Evolutionary conservation across 2,329 filamentous ascomycete genomes (phyloP), one percentile per base, ranked within the genome.

Genomic region (Aspergillus persii): DNA sequence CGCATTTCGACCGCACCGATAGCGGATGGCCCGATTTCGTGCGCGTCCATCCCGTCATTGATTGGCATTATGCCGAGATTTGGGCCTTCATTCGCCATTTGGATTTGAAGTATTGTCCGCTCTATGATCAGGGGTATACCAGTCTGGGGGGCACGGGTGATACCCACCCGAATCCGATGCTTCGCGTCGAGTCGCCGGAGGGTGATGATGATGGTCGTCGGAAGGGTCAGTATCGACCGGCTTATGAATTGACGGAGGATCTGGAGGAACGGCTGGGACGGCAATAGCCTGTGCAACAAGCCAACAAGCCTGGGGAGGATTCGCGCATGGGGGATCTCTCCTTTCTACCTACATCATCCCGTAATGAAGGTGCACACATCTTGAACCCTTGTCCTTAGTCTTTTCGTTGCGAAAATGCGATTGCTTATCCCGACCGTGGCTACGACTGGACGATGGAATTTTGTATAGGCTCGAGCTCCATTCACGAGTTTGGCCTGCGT

Each of bases 1-100:
- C 84, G 44, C 86, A 90, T 76, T 98, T 98, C 72, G 91, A 96
- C 72, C 84, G 83, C 53, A 99, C 95, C 4, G 95, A 98, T 76
- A 81, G 84, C 39, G 92, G 89, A 2, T 99, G 95, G 95, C 95
- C 95, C 39, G 79, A 83, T 48, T 96, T 98, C 70, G 93, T 98
- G 88, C 86, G 95, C 59, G 83, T 98, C 61, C 92, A 99, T 76
- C 94, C 95, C 0, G 90, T 99, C 8, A 93, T 99, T 71, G 95
- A 99, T 76, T 99, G 95, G 95, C 91, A 95, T 74, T 96, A 97
- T 75, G 85, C 86, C 9, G 94, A 98, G 74, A 94, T 98, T 56
- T 98, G 95, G 95, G 86, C 88, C 18, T 92, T 96, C 71, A 81
- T 91, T 82, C 71, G 69, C 31, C 87, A 90, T 69, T 79, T 98